Evolutionary conservation across 1,284 basidiomycete genomes (phyloP).

Genomic region (Sphagnurus paluster): DNA sequence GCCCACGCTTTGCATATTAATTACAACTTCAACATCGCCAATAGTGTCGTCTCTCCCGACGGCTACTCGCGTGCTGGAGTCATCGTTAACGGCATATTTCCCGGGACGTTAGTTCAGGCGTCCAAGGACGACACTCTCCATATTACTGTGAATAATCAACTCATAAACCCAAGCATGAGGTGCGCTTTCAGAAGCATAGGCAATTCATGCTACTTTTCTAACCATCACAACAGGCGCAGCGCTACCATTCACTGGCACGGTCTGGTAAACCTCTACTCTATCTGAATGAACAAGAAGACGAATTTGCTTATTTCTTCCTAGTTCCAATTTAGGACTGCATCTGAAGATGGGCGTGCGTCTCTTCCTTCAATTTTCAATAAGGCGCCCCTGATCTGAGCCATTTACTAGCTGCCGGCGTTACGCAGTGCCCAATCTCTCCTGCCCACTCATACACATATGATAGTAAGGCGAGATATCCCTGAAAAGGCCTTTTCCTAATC

Average conservation of each 20-base stretch:
- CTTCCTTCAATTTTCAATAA: not conserved
- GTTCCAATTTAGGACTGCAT: slow-evolving; percentile 22
- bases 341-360: slow-evolving; percentile 19
- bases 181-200: too few relatives aligned
- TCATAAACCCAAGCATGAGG: slow-evolving; percentile 20
- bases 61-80: slow-evolving; percentile 26
- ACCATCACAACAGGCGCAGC: slow-evolving; percentile 21
- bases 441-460: slow-evolving; percentile 31
- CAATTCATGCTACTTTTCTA: too few relatives aligned
- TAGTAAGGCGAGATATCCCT: not conserved
- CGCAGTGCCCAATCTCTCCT: slow-evolving; percentile 41
- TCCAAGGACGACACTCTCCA: slow-evolving; percentile 21
- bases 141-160: slow-evolving; percentile 18
- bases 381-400: not conserved
- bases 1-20: slow-evolving; percentile 16
- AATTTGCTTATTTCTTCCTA: too few relatives aligned
- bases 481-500: not conserved
- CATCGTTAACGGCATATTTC: slow-evolving; percentile 22
- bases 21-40: slow-evolving; percentile 24
- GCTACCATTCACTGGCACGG: slow-evolving; percentile 22
- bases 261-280: slow-evolving; percentile 8
- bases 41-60: slow-evolving; percentile 25
- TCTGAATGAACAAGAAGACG: too few relatives aligned
- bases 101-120: slow-evolving; percentile 21
- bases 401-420: slow-evolving; percentile 24